A percentile compares a stretch with the other conserved stretches of the same genome.
Evolutionary conservation across 148 eudicot genomes (phyloP).

Genomic region (Gaultheria prostrata): DNA sequence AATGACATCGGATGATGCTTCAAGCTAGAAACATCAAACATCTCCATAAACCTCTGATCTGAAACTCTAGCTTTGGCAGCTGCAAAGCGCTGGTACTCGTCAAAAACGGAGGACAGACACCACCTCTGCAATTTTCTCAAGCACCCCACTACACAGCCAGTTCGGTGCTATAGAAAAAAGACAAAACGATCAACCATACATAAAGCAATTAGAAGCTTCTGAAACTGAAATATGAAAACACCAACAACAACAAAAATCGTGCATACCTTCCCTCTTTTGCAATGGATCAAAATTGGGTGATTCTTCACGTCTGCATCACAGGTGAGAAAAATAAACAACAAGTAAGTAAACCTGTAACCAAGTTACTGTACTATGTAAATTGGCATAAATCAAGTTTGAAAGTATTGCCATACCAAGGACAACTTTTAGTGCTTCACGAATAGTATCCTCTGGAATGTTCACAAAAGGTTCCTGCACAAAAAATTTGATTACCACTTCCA

Average conservation of each 20-base stretch:
- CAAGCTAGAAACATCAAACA: conserved; percentile 51
- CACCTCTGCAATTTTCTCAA: conserved; percentile 78
- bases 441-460: conserved; percentile 73
- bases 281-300: conserved; percentile 83
- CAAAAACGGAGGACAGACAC: conserved; percentile 72
- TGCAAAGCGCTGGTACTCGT: conserved; percentile 82
- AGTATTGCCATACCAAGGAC: conserved; percentile 46
- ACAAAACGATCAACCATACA: not conserved
- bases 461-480: conserved; percentile 79
- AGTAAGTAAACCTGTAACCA: conserved; percentile 5
- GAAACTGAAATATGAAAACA: not conserved
- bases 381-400: not conserved
- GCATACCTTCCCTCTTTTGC: conserved; percentile 92
- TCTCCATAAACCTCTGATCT: conserved; percentile 77
- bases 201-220: not conserved
- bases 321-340: not conserved
- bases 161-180: conserved; percentile 47
- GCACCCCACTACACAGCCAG: conserved; percentile 88
- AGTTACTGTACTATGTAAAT: not conserved
- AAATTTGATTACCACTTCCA: not conserved
- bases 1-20: conserved; percentile 33
- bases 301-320: conserved; percentile 59
- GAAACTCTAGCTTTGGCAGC: conserved; percentile 81
- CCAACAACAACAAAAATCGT: not conserved
- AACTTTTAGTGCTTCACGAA: conserved; percentile 72